Evolutionary conservation across 352 stramenopile species (phyloP).

Genomic region (Globisporangium middletonii): DNA sequence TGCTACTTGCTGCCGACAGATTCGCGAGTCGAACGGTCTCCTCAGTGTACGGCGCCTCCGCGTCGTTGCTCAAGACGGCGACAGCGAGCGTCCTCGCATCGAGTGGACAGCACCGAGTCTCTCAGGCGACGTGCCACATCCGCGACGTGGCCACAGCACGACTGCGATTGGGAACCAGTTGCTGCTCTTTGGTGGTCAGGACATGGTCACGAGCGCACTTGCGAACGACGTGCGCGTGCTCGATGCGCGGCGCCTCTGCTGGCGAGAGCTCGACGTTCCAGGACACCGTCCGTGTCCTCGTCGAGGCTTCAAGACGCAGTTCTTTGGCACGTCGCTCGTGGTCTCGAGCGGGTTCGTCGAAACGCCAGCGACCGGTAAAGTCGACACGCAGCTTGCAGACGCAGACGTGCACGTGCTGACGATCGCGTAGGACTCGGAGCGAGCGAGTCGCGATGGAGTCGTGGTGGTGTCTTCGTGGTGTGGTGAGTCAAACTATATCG

Average conservation of each 20-base stretch:
- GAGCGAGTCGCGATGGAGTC: too few species aligned
- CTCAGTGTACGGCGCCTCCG: slow-evolving; percentile 39
- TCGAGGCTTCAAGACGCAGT: slow-evolving; percentile 75
- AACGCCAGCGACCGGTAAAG: slow-evolving; percentile 25
- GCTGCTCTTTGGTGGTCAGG: slow-evolving; percentile 61
- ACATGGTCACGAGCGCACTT: slow-evolving; percentile 34
- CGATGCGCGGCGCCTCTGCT: slow-evolving; percentile 24
- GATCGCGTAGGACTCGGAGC: slow-evolving; percentile 1
- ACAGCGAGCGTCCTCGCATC: slow-evolving; percentile 10
- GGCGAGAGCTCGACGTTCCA: slow-evolving; percentile 23
- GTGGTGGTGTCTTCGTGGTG: not conserved
- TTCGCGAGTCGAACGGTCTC: slow-evolving; percentile 58
- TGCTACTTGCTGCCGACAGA: slow-evolving; percentile 21
- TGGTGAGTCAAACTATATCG: too few species aligned
- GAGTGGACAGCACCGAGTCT: slow-evolving; percentile 35
- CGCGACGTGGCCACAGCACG: slow-evolving; percentile 57
- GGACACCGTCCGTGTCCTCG: slow-evolving; percentile 44
- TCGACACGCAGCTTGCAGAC: slow-evolving; percentile 51
- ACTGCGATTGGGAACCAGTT: slow-evolving; percentile 47
- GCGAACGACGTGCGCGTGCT: slow-evolving; percentile 48
- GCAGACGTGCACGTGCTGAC: slow-evolving; percentile 51
- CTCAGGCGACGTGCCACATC: slow-evolving; percentile 29
- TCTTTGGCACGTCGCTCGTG: slow-evolving; percentile 65
- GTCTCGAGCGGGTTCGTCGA: slow-evolving; percentile 71
- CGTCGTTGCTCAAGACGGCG: not conserved